These are phyloP conservation scores for Pharnaceum exiguum DNA, from an alignment of 148 eudicot species.

Conservation along the genomic window DNA sequence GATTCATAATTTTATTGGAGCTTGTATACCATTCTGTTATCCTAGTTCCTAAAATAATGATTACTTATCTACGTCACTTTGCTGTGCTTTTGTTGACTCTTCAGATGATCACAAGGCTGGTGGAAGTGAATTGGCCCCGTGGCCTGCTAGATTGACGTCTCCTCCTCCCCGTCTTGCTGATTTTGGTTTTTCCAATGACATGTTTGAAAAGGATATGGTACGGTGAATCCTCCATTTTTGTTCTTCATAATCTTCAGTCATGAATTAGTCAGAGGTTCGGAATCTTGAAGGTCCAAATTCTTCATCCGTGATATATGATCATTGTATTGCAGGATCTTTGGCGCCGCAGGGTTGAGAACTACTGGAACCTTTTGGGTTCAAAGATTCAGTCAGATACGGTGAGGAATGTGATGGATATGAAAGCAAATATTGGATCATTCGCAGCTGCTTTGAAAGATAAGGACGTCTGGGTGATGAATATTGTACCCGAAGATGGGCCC, in stretches of 20 bases:
- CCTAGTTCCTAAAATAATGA: neutral
- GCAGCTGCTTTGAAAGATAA: conserved; percentile 93
- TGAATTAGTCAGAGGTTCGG: neutral
- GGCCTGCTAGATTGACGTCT: conserved; percentile 91
- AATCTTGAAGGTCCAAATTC: neutral
- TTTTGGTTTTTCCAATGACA: conserved; percentile 73
- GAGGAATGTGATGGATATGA: conserved; percentile 97
- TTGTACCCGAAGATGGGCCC: conserved; percentile 94
- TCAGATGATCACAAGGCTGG: conserved; percentile 82
- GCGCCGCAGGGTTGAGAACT: conserved; percentile 75
- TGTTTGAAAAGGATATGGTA: conserved; percentile 93
- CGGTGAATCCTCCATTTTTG: conserved; percentile 7
- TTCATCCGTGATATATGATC: neutral
- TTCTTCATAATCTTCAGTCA: neutral
- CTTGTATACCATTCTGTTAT: neutral
- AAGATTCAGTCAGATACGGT: conserved; percentile 64
- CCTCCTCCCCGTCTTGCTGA: conserved; percentile 99
- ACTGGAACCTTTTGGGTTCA: conserved; percentile 75
- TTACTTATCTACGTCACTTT: neutral
- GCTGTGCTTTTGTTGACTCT: neutral
- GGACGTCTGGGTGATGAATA: conserved; percentile 98
- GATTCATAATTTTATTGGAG: neutral
- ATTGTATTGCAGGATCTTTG: conserved; percentile 61
- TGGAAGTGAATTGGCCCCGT: conserved; percentile 90
- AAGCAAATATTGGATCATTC: conserved; percentile 89